phyloP scores from a whole-genome alignment of 1,139 yeast species.

The Sugiyamaella japonica region DNA sequence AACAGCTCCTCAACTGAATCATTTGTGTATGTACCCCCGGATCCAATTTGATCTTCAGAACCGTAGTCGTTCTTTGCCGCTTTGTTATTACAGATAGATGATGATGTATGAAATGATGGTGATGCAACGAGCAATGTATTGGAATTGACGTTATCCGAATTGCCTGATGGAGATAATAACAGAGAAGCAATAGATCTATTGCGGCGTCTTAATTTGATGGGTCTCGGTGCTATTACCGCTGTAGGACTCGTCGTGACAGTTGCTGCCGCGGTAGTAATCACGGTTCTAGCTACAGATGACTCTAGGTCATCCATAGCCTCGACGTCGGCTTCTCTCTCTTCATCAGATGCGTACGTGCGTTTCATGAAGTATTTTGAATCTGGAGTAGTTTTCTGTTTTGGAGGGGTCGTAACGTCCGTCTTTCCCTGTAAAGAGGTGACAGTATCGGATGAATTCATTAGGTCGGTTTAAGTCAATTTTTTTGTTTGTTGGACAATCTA shows the following conservation, averaged over 20 bases:
- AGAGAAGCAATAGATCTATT: conserved; percentile 29
- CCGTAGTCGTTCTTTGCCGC: background rate
- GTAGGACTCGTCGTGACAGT: background rate
- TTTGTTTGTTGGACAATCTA: background rate
- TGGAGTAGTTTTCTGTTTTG: background rate
- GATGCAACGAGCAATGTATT: conserved; percentile 18
- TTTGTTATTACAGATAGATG: conserved; percentile 4
- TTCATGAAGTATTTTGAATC: background rate
- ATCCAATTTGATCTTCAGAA: no score
- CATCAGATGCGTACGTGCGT: background rate
- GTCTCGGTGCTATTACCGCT: conserved; percentile 28
- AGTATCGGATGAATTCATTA: background rate
- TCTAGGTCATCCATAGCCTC: background rate
- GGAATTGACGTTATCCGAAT: conserved; percentile 5
- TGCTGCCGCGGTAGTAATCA: background rate
- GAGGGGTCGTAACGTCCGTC: background rate
- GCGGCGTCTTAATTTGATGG: conserved; percentile 29
- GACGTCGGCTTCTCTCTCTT: background rate
- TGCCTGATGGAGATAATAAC: conserved; percentile 20
- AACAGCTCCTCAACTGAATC: conserved; percentile 30
- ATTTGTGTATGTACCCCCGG: conserved; percentile 3
- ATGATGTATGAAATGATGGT: background rate
- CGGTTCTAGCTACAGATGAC: background rate
- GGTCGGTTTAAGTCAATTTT: background rate
- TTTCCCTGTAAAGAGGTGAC: background rate